These are phyloP conservation scores for Kwoniella sp. DNA, from an alignment of 768 basidiomycete species.

Conservation along the genomic window DNA sequence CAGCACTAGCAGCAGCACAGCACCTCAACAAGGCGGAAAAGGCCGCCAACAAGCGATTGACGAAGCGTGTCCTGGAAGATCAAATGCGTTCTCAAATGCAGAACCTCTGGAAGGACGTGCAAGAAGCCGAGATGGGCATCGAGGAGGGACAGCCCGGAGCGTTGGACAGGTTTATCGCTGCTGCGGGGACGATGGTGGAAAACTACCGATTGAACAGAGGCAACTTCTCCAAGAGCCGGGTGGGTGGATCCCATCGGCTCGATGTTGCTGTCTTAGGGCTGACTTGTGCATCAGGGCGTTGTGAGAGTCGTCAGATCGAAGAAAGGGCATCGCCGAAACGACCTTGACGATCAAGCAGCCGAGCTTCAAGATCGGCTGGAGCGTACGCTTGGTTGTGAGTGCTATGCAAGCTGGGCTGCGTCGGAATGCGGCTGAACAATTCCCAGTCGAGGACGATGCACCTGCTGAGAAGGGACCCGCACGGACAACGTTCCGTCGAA, in stretches of 20 bases:
- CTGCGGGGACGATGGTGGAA: constrained; percentile 81
- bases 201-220: constrained; percentile 81
- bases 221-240: constrained; percentile 73
- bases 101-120: constrained; percentile 56
- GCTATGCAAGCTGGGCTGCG: not conserved
- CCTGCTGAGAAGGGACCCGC: constrained; percentile 14
- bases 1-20: not conserved
- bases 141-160: constrained; percentile 55
- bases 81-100: constrained; percentile 54
- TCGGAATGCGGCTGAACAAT: not conserved
- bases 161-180: constrained; percentile 69
- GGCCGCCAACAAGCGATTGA: constrained; percentile 20
- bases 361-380: constrained; percentile 50
- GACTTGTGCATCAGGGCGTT: constrained; percentile 19
- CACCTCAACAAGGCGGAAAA: constrained; percentile 20
- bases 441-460: constrained; percentile 30
- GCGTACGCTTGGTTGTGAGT: constrained; percentile 42
- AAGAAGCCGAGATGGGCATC: constrained; percentile 53
- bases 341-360: constrained; percentile 45
- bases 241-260: constrained; percentile 50
- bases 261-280: not conserved
- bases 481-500: constrained; percentile 54
- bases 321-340: constrained; percentile 24
- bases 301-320: constrained; percentile 16
- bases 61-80: constrained; percentile 32